phyloP scores from a whole-genome alignment of 495 filamentous ascomycete genomes.

The Durotheca rogersii region DNA sequence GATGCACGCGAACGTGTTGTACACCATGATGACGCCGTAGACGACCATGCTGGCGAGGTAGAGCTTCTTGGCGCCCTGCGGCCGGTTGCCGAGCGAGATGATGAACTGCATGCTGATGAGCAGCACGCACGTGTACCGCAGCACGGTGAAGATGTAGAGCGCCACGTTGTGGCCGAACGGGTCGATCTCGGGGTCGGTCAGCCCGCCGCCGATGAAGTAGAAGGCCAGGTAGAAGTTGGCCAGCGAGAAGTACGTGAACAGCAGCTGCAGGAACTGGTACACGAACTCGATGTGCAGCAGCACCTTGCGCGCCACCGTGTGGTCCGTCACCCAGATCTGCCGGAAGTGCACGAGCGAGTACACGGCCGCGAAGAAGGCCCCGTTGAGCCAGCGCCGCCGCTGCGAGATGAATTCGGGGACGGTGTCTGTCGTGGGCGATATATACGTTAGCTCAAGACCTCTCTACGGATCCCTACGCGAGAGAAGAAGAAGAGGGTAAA shows the following conservation, averaged over 20 bases:
- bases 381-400: conserved; percentile 94
- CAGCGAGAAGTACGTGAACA: conserved; percentile 97
- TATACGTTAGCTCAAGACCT: too few relatives aligned
- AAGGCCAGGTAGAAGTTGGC: conserved; percentile 99
- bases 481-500: too few relatives aligned
- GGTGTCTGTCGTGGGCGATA: conserved; percentile 55
- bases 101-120: conserved; percentile 96
- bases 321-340: conserved; percentile 93
- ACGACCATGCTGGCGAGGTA: conserved; percentile 84
- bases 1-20: conserved; percentile 83
- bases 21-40: conserved; percentile 92
- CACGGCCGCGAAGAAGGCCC: conserved; percentile 97
- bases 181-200: conserved; percentile 76
- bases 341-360: conserved; percentile 94
- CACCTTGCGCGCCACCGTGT: conserved; percentile 83
- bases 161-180: conserved; percentile 88
- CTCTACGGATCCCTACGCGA: too few relatives aligned
- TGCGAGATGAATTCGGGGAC: conserved; percentile 96
- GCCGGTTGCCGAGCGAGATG: conserved; percentile 95
- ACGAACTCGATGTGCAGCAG: conserved; percentile 93
- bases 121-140: conserved; percentile 81
- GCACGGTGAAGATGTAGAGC: conserved; percentile 77
- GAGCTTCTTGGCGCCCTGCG: conserved; percentile 91
- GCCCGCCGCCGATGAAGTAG: conserved; percentile 96
- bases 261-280: conserved; percentile 85